Percentiles rank a stretch among this genome's conserved stretches.
Conservation (phyloP, 208 protist species). For the Leishmania lainsoni region DNA sequence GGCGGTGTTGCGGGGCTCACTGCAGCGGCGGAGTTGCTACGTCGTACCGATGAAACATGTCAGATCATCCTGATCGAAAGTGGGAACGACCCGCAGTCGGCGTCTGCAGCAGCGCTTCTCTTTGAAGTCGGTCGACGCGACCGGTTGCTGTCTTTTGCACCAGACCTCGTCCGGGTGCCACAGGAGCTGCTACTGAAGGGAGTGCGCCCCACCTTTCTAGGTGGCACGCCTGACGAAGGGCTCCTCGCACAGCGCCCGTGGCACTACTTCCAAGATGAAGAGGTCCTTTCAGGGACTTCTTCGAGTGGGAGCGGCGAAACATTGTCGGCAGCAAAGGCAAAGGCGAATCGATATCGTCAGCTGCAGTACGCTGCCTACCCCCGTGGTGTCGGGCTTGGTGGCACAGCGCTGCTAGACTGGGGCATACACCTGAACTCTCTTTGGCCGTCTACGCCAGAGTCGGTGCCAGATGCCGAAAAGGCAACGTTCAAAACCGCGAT, state of each 20-base stretch:
- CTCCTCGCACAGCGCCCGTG: constrained; percentile 22
- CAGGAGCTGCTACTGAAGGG: constrained; percentile 4
- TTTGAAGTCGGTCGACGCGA: constrained; percentile 12
- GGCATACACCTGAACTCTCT: constrained; percentile 45
- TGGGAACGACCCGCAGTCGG: constrained; percentile 40
- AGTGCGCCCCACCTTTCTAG: constrained; percentile 7
- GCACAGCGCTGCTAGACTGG: constrained; percentile 68
- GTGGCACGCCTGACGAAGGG: constrained; percentile 15
- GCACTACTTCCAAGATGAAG: constrained; percentile 17
- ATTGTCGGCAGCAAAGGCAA: background rate
- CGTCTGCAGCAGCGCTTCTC: constrained; percentile 1
- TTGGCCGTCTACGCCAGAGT: background rate
- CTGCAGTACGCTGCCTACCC: constrained; percentile 52
- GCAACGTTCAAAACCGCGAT: background rate
- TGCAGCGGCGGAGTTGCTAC: constrained; percentile 47
- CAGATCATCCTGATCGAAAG: constrained; percentile 66
- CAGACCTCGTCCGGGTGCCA: constrained; percentile 35
- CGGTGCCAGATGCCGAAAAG: background rate
- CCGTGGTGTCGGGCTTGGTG: constrained; percentile 54
- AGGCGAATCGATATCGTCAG: constrained; percentile 19
- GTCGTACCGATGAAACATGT: background rate
- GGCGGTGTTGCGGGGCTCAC: constrained; percentile 76
- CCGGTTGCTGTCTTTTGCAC: constrained; percentile 43
- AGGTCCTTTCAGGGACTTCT: background rate
- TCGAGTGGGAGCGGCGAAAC: background rate